Evolutionary conservation across 768 basidiomycete species (phyloP), one percentile per base, ranked within the genome.

Genomic region (Terana coerulea): DNA sequence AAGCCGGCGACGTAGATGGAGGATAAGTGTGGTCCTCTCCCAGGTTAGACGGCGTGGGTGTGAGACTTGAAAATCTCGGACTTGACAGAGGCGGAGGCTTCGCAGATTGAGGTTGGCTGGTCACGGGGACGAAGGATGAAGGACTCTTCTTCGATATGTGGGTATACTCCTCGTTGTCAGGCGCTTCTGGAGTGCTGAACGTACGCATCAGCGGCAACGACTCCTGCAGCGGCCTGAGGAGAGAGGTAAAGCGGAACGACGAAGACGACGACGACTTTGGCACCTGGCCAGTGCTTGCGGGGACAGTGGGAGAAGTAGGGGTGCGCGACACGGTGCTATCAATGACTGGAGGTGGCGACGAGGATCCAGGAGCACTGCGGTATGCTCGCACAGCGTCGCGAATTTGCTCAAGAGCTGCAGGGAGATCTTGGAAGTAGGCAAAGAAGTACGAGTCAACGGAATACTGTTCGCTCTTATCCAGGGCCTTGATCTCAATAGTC

Each of bases 401-500:
- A 53, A 98, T 94, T 64, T 87, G 82, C 35, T 87, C 84, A 49
- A 95, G 74, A 1, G 92, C 90, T 30, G 66, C 75, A 6, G 85
- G 75, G 31, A 92, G 76, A 67, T 95, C 81, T 58, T 84, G 84
- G 67, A 98, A 97, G 67, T 97, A 98, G 12, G 95, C 92, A 62
- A 95, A 95, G 69, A 95, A 97, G 64, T 92, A 93, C 2, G 90
- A 91, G 64, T 92, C 90, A 29, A 89, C 67, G 1, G 85, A 81
- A 61, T 84, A 86, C 55, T 84, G 81, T 53, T 89, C 90, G 42
- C 72, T 80, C 58, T 85, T 86, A 68, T 95, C 91, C 47, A 90
- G 74, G 11, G 94, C 91, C 69, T 93, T 93, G 57, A 98, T 79
- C 71, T 98, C 94, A 53, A 99, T 87, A 0, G 94, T 95, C 66